Conservation (phyloP, 768 basidiomycete genomes). For the Hygrocybe coccinea region DNA sequence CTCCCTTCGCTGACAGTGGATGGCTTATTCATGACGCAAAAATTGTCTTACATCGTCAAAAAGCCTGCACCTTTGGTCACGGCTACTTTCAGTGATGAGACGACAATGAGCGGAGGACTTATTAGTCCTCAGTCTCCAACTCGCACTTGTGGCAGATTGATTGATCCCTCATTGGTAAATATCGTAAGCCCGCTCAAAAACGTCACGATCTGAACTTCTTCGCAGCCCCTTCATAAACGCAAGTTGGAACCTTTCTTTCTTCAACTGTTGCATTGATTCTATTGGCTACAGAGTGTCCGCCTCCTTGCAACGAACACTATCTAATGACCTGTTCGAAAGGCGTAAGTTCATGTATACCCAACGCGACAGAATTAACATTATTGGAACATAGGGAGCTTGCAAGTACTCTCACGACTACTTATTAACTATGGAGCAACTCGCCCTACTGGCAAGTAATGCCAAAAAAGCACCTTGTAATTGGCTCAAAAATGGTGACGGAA, state of each 20-base stretch:
- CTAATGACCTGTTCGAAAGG: conserved; percentile 80
- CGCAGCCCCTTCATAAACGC: conserved; percentile 76
- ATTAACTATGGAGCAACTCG: conserved; percentile 65
- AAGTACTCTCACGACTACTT: conserved; percentile 82
- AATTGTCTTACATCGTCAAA: conserved; percentile 31
- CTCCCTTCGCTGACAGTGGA: conserved; percentile 53
- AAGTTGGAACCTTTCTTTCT: conserved; percentile 23
- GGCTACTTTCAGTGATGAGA: conserved; percentile 36
- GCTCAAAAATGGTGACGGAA: conserved; percentile 60
- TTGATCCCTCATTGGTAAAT: conserved; percentile 64
- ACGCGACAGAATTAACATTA: background rate
- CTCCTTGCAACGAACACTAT: conserved; percentile 83
- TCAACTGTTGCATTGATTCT: background rate
- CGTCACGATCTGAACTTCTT: conserved; percentile 6
- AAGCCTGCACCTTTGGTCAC: conserved; percentile 47
- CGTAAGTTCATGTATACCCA: conserved; percentile 27
- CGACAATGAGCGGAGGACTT: conserved; percentile 54
- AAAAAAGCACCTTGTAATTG: conserved; percentile 86
- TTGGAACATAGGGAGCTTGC: conserved; percentile 48
- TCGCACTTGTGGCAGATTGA: conserved; percentile 37
- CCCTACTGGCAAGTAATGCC: conserved; percentile 65
- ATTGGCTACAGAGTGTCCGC: conserved; percentile 58
- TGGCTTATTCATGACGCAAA: conserved; percentile 43
- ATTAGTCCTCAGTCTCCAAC: conserved; percentile 63
- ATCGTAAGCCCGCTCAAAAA: conserved; percentile 5